Evolutionary conservation across 371 early-diverging fungal genomes (phyloP), one percentile per base, ranked within the genome.

Genomic region (Lichtheimia ramosa): DNA sequence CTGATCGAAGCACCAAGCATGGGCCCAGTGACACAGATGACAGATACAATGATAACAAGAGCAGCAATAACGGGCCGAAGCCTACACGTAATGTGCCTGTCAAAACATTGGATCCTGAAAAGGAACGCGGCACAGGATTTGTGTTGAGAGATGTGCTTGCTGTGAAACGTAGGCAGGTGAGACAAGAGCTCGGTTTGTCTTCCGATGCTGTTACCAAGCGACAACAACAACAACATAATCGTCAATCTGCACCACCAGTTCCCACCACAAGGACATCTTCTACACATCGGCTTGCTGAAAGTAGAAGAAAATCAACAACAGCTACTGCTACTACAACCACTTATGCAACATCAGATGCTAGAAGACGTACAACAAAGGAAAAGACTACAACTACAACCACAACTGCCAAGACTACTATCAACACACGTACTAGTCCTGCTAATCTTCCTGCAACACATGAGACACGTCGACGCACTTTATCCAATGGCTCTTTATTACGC

Each of bases 391-490:
- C 59, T 18, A 18, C 59, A 13, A 28, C 54, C 10, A 39, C 49
- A 7, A 46, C 28, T 14, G 34, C 34, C 34, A 34, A 34, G 20
- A 34, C 23, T 16, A 43, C 27, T 1, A 52, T 24, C 20, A 25
- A 61, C 20, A 28, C 51, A 14, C 60, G 56, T 10, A 34, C 34
- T 34, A 34, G 34, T 34, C 34, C 34, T 34, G 34, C 34, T 34
- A 34, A 34, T 34, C 34, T 34, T 8, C 34, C 34, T 34, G 25
- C 39, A 16, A 21, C 51, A 43, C 66, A 51, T 21, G 56, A 46
- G 40, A 63, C 67, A 25, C 68, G 76, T 48, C 64, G 66, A 52
- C 60, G 73, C 15, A 73, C 75, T 0, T 42, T 75, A 10, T 75
- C 75, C 3, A 75, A 56, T 59, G 74, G 68, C n/a, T 51, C 70